A percentile compares a stretch with the other conserved stretches of the same genome.
Evolutionary conservation across 192 early-diverging fungal genomes (phyloP).

Genomic region (Podila epigama): DNA sequence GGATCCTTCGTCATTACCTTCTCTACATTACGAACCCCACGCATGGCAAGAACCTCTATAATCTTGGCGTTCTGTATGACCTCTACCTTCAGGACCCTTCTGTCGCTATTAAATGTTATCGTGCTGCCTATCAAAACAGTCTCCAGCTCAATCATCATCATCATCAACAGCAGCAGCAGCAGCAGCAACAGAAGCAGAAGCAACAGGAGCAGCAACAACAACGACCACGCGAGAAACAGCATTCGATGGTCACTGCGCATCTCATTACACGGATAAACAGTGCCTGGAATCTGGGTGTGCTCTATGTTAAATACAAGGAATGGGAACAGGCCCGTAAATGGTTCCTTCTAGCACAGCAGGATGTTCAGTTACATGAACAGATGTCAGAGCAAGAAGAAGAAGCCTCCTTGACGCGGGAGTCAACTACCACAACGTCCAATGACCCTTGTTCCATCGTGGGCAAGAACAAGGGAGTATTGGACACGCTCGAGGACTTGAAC

Average conservation of each 20-base stretch:
- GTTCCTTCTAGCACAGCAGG: conserved; percentile 24
- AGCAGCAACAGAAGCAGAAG: not conserved
- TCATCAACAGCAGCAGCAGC: not conserved
- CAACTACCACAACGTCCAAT: not conserved
- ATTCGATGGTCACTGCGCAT: not conserved
- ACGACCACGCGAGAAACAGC: too few species aligned
- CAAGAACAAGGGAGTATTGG: not conserved
- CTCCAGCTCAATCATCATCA: not conserved
- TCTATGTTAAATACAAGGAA: conserved; percentile 17
- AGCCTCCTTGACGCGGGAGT: not conserved
- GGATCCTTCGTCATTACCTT: conserved; percentile 27
- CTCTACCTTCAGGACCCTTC: conserved; percentile 8
- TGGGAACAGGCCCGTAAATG: conserved; percentile 20
- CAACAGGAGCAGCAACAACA: conserved; percentile 4
- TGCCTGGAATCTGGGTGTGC: conserved; percentile 33
- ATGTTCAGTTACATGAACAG: conserved; percentile 9
- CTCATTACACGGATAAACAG: conserved; percentile 37
- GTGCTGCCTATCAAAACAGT: conserved; percentile 21
- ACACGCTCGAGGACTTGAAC: not conserved
- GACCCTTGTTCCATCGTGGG: not conserved
- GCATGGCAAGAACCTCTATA: conserved; percentile 31
- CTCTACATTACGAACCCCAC: conserved; percentile 39
- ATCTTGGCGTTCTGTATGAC: conserved; percentile 36
- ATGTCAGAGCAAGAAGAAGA: not conserved
- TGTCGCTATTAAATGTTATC: conserved; percentile 23